Evolutionary conservation across 2,329 filamentous ascomycete genomes (phyloP), one percentile per base, ranked within the genome.

Genomic region (Ilyonectria destructans): DNA sequence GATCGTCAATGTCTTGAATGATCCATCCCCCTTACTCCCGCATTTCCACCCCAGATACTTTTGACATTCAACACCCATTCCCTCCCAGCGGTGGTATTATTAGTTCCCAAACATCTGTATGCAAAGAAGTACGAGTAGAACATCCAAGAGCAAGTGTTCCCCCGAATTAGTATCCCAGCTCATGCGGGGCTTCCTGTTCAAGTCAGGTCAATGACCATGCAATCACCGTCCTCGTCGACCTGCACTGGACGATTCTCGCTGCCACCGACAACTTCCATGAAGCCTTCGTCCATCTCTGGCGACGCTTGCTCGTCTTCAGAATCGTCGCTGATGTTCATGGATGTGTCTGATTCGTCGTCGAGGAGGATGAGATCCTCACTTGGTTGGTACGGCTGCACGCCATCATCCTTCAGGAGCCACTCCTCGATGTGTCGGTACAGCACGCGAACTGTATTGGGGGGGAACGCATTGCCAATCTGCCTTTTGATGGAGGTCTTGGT

Each of bases 381-480:
- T 6, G 65, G 70, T 19, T 69, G 62, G n/a, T 69, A 72, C 8
- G 26, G 70, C 17, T 37, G 51, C 19, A 85, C 74, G 0, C 80
- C 77, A 61, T 89, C 87, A 21, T 82, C 75, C 1, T 77, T 69
- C 15, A 87, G 76, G 1, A 90, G 75, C 80, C 83, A 87, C 8
- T 77, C 69, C 19, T 83, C 78, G 9, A 90, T 73, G 56, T 88
- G 85, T n/a, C 77, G 75, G 68, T 86, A 89, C 0, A 90, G 74
- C 0, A 85, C 79, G 29, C 80, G 80, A 3, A 89, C 89, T 0
- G 87, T 85, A 31, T 82, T 82, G 0, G 93, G 89, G 0, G 94
- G 92, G 17, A 96, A 94, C 0, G 93, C 93, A 74, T 96, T 96
- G 0, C 93, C 93, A 69, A 96, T 93, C 77, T 95, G 92, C 69